Percentiles rank a stretch among this genome's conserved stretches.
Evolutionary conservation across 2,329 filamentous ascomycete species (phyloP).

Genomic region (Penicillium sp.): DNA sequence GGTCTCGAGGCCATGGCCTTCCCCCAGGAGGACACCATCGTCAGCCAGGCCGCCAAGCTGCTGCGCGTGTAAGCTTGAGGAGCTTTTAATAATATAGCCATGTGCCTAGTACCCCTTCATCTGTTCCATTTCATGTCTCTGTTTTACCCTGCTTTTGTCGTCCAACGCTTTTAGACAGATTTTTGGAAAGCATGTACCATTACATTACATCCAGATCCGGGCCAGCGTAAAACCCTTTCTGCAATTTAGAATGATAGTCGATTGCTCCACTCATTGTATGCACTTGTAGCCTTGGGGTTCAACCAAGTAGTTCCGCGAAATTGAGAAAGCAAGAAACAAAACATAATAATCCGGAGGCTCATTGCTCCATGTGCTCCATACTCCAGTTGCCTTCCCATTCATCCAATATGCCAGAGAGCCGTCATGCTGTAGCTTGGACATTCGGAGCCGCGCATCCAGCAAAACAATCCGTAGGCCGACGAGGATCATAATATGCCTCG

Average conservation of each 20-base stretch:
- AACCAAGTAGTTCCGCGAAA: not conserved
- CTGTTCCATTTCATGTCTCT: constrained; percentile 23
- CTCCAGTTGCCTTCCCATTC: not conserved
- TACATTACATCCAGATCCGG: constrained; percentile 23
- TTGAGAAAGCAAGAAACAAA: not conserved
- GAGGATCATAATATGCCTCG: constrained; percentile 54
- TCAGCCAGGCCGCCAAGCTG: constrained; percentile 85
- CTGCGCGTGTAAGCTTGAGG: constrained; percentile 66
- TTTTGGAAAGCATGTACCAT: constrained; percentile 30
- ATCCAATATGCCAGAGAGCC: not conserved
- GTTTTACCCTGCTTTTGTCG: constrained; percentile 29
- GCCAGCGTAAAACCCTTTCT: constrained; percentile 18
- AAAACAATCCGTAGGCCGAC: constrained; percentile 53
- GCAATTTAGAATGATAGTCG: constrained; percentile 14
- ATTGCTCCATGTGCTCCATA: not conserved
- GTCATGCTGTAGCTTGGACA: constrained; percentile 15
- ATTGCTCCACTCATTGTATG: not conserved
- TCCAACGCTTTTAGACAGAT: constrained; percentile 20
- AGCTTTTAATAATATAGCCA: constrained; percentile 32
- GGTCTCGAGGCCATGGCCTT: constrained; percentile 94
- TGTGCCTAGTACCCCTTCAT: constrained; percentile 38
- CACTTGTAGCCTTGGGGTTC: not conserved
- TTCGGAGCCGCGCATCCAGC: constrained; percentile 36
- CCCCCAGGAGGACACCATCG: constrained; percentile 86
- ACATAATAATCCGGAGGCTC: constrained; percentile 3